Evolutionary conservation across 371 early-diverging fungal genomes (phyloP), one percentile per base, ranked within the genome.

Genomic region (Lichtheimia ornata): DNA sequence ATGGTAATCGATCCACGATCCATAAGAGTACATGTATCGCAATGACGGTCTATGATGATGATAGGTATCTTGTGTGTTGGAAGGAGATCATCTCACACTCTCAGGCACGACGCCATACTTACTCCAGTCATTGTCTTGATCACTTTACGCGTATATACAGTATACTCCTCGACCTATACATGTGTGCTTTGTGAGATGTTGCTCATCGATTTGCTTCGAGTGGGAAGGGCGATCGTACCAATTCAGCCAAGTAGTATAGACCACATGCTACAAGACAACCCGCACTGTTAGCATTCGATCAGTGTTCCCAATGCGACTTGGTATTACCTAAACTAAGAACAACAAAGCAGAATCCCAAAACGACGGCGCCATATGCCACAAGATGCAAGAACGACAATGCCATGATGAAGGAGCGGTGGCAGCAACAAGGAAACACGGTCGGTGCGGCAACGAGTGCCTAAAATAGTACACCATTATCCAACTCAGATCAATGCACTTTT

Each of bases 241-340:
- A 60, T 67, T 88, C 91, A 59, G 91, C 89, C 25, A 92, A 77
- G 59, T 90, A 90, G 63, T 95, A 95, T 50, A 95, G 82, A 1
- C 94, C 94, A 70, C 91, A 91, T 20, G 94, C 94, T 93, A 66
- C 30, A 12, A 12, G 52, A 27, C 24, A 56, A 14, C 6, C 17
- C 47, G n/a, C 47, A 49, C 1, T 20, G 11, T 25, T 24, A 55
- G 54, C 18, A 55, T 20, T 15, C 42, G 9, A 17, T 22, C 17
- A 18, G 17, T 9, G 35, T 18, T 5, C 28, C 9, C 9, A 20
- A 4, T 15, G 42, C 22, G 56, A 18, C 20, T 42, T 14, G 42
- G 13, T 4, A 20, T 50, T 70, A 76, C 81, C 78, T 65, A 81
- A 69, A 63, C 81, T 81, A 2, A 81, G 65, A 1, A 77, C 69